Conservation (phyloP, 2,329 filamentous ascomycete species). For the Cryphonectria nitschkei region DNA sequence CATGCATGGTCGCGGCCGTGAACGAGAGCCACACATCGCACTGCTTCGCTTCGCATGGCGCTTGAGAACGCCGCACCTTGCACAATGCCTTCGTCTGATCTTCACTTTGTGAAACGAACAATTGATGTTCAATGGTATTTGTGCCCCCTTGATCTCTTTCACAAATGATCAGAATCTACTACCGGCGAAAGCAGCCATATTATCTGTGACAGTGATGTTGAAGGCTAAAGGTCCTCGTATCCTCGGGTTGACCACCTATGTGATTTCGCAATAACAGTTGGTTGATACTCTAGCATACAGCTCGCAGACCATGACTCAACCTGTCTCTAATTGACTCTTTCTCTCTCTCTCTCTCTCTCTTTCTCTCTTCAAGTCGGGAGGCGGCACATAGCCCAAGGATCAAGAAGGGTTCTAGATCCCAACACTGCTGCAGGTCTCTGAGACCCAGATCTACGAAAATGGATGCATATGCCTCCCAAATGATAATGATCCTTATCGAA, state of each 20-base stretch:
- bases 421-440: not conserved
- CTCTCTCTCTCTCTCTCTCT: no score
- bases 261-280: not conserved
- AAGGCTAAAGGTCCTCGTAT: not conserved
- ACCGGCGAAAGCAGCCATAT: not conserved
- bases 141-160: conserved; percentile 4
- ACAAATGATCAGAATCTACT: not conserved
- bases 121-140: conserved; percentile 11
- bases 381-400: not conserved
- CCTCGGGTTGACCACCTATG: not conserved
- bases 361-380: not conserved
- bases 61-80: conserved; percentile 12
- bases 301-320: not conserved
- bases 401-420: not conserved
- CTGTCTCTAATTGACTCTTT: not conserved
- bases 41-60: conserved; percentile 15
- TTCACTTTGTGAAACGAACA: conserved; percentile 11
- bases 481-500: not conserved
- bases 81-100: conserved; percentile 11
- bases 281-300: not conserved
- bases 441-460: no score
- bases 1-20: conserved; percentile 19
- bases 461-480: not conserved
- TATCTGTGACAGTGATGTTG: not conserved
- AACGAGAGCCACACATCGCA: conserved; percentile 14